Evolutionary conservation across 1,139 yeast species (phyloP).

Genomic region (Suhomyces choctaworum): DNA sequence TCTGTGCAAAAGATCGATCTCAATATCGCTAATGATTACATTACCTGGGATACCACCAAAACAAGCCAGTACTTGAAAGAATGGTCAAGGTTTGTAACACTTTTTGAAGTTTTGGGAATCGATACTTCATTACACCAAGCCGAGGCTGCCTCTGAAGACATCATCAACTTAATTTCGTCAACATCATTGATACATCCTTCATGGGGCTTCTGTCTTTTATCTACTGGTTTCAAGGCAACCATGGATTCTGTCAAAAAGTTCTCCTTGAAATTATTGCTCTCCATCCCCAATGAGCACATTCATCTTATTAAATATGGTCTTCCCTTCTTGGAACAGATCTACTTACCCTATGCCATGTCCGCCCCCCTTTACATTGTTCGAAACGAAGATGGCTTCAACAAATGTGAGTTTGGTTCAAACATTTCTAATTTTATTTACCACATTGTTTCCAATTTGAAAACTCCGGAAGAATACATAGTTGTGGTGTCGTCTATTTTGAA

Average conservation of each 20-base stretch:
- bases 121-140: slow-evolving; percentile 89
- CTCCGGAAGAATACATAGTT: slow-evolving; percentile 26
- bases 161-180: slow-evolving; percentile 56
- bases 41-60: slow-evolving; percentile 47
- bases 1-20: slow-evolving; percentile 51
- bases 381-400: slow-evolving; percentile 22
- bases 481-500: slow-evolving; percentile 36
- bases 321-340: slow-evolving; percentile 49
- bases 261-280: slow-evolving; percentile 56
- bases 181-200: slow-evolving; percentile 55
- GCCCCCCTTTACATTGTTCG: slow-evolving; percentile 60
- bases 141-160: slow-evolving; percentile 71
- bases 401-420: slow-evolving; percentile 61
- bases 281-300: slow-evolving; percentile 50
- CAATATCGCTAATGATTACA: slow-evolving; percentile 41
- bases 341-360: slow-evolving; percentile 63
- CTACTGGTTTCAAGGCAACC: slow-evolving; percentile 76
- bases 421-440: slow-evolving; percentile 50
- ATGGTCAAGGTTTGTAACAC: slow-evolving; percentile 74
- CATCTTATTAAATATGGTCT: slow-evolving; percentile 50
- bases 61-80: slow-evolving; percentile 40
- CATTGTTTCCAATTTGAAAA: slow-evolving; percentile 39
- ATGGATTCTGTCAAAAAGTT: slow-evolving; percentile 78
- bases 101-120: slow-evolving; percentile 77
- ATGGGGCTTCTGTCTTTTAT: slow-evolving; percentile 73